These are phyloP conservation scores for Penicillium sp. DNA, from an alignment of 2,329 filamentous ascomycete genomes.

Conservation along the genomic window DNA sequence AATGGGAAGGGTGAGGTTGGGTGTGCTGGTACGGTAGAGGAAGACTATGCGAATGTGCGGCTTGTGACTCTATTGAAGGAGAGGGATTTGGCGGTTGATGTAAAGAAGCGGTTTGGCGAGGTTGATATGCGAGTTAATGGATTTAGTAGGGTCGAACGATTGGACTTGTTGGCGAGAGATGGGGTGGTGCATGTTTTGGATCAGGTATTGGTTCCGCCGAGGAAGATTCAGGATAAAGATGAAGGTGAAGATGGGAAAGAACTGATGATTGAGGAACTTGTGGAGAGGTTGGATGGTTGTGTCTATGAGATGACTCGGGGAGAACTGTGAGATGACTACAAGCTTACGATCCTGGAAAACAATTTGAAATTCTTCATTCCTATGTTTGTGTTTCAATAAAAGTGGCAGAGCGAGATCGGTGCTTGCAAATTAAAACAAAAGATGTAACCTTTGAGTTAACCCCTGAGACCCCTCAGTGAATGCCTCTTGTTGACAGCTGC, in stretches of 20 bases:
- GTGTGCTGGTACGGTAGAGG: constrained; percentile 36
- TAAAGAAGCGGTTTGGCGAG: constrained; percentile 65
- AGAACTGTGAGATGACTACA: constrained; percentile 8
- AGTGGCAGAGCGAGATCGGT: constrained; percentile 3
- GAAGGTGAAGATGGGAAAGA: constrained; percentile 8
- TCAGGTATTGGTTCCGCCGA: constrained; percentile 73
- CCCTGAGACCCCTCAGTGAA: neutral
- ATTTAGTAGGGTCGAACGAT: constrained; percentile 60
- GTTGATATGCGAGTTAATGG: constrained; percentile 74
- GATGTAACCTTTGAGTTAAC: neutral
- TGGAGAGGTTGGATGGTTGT: constrained; percentile 18
- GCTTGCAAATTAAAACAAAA: constrained; percentile 2
- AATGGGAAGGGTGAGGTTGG: constrained; percentile 36
- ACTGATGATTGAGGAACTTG: constrained; percentile 18
- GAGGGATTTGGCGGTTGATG: constrained; percentile 67
- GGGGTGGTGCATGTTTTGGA: constrained; percentile 78
- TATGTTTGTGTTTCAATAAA: constrained; percentile 21
- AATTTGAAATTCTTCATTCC: constrained; percentile 22
- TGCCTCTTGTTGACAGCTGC: neutral
- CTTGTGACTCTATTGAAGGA: constrained; percentile 58
- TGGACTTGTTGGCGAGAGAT: constrained; percentile 71
- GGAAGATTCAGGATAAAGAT: constrained; percentile 36
- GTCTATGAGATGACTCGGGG: constrained; percentile 3
- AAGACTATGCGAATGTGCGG: constrained; percentile 19
- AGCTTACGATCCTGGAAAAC: constrained; percentile 1